Evolutionary conservation across 192 early-diverging fungal genomes (phyloP).

Genomic region (Entomortierella chlamydospora): DNA sequence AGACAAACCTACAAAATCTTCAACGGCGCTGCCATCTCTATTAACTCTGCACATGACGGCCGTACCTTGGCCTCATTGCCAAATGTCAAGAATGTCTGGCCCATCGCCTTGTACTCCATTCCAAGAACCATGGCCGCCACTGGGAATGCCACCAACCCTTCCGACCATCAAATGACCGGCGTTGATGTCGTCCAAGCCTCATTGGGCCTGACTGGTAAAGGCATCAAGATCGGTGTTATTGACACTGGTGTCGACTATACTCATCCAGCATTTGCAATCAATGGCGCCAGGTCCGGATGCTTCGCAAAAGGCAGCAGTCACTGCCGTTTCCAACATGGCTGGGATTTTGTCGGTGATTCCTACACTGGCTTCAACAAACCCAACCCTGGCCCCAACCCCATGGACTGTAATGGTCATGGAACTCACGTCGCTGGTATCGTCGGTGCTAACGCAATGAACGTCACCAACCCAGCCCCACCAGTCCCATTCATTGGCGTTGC

Average conservation of each 20-base stretch:
- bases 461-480: constrained; percentile 25
- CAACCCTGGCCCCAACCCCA: constrained; percentile 61
- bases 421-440: constrained; percentile 79
- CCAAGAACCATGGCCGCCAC: neutral
- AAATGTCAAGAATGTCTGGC: constrained; percentile 58
- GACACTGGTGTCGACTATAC: constrained; percentile 68
- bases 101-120: constrained; percentile 45
- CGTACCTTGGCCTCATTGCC: constrained; percentile 22
- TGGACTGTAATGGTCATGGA: constrained; percentile 73
- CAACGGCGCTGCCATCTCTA: constrained; percentile 57
- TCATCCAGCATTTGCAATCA: constrained; percentile 72
- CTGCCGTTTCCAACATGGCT: constrained; percentile 70
- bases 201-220: constrained; percentile 43
- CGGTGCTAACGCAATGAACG: constrained; percentile 67
- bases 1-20: constrained; percentile 58
- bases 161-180: constrained; percentile 57
- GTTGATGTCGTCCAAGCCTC: constrained; percentile 46
- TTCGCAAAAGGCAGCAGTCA: constrained; percentile 65
- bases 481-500: constrained; percentile 80
- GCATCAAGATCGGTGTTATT: constrained; percentile 66
- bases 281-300: constrained; percentile 49
- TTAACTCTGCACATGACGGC: constrained; percentile 43
- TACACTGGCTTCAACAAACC: constrained; percentile 34
- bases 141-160: constrained; percentile 10
- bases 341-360: constrained; percentile 71